Evolutionary conservation across 805 yeast species (phyloP).

Genomic region (Candida methanosorbosa): DNA sequence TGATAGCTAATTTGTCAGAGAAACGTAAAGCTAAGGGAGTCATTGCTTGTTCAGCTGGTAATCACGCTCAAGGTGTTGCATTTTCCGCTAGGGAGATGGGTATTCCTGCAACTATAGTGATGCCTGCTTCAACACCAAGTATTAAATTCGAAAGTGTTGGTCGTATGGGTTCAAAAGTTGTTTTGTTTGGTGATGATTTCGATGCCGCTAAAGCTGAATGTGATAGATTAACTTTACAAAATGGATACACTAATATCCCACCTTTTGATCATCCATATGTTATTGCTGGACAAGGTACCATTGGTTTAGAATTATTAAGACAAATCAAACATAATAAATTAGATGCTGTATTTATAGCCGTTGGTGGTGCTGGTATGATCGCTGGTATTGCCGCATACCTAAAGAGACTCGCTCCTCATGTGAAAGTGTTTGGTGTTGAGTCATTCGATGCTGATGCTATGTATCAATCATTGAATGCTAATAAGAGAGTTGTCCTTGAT

Average conservation of each 20-base stretch:
- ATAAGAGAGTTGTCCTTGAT: conserved; percentile 46
- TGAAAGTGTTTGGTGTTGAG: conserved; percentile 92
- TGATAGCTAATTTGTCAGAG: conserved; percentile 81
- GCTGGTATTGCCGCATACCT: conserved; percentile 88
- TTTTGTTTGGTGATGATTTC: conserved; percentile 86
- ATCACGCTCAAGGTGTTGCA: conserved; percentile 99
- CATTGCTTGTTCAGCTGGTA: conserved; percentile 97
- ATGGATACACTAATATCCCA: conserved; percentile 85
- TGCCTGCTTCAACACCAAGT: conserved; percentile 96
- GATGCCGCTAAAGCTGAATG: conserved; percentile 95
- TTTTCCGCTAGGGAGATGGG: conserved; percentile 76
- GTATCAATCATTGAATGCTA: conserved; percentile 53
- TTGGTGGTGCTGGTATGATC: conserved; percentile 96
- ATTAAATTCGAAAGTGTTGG: conserved; percentile 90
- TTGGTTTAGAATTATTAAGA: conserved; percentile 86
- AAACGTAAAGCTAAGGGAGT: conserved; percentile 72
- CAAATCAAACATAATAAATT: conserved; percentile 73
- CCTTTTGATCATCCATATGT: conserved; percentile 98
- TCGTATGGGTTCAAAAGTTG: conserved; percentile 90
- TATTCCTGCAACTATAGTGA: conserved; percentile 92
- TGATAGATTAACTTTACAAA: conserved; percentile 52
- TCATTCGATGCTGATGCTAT: conserved; percentile 95
- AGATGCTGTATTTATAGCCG: conserved; percentile 82
- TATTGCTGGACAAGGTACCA: conserved; percentile 98
- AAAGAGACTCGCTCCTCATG: conserved; percentile 96